Evolutionary conservation across 2,329 filamentous ascomycete genomes (phyloP).

Genomic region (Cordyceps cateniannulata): DNA sequence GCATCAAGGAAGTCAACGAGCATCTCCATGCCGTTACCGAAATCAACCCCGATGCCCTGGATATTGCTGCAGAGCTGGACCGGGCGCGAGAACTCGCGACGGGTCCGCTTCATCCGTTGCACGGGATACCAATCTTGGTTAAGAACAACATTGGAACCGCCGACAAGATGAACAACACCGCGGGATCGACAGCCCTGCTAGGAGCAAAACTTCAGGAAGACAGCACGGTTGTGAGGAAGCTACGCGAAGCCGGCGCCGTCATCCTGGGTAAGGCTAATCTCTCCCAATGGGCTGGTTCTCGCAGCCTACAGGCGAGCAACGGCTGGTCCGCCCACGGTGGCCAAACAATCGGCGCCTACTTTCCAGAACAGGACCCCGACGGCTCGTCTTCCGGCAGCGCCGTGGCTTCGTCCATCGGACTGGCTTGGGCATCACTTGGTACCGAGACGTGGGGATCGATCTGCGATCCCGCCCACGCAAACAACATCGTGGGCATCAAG

Average conservation of each 20-base stretch:
- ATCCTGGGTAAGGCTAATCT: conserved; percentile 62
- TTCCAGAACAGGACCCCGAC: conserved; percentile 52
- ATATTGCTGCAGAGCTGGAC: conserved; percentile 31
- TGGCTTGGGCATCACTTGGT: conserved; percentile 37
- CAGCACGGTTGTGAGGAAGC: conserved; percentile 51
- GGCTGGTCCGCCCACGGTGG: conserved; percentile 62
- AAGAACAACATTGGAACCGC: conserved; percentile 62
- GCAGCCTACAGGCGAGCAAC: conserved; percentile 49
- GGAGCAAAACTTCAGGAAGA: conserved; percentile 52
- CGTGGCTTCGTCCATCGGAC: conserved; percentile 53
- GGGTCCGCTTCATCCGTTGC: conserved; percentile 37
- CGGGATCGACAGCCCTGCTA: conserved; percentile 57
- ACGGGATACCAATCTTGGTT: conserved; percentile 59
- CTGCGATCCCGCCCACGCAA: conserved; percentile 43
- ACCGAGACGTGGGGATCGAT: conserved; percentile 61
- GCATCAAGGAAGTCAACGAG: conserved; percentile 22
- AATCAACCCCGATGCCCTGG: conserved; percentile 32
- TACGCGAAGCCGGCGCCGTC: conserved; percentile 54
- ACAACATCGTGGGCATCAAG: conserved; percentile 63
- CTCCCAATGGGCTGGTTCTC: conserved; percentile 58
- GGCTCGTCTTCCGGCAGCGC: conserved; percentile 58
- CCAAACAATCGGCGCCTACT: conserved; percentile 56
- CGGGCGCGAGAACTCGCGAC: conserved; percentile 15
- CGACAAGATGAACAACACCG: conserved; percentile 55
- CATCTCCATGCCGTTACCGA: conserved; percentile 27